Evolutionary conservation across 2,329 filamentous ascomycete species (phyloP).

Genomic region (Colletotrichum neosansevieriae): DNA sequence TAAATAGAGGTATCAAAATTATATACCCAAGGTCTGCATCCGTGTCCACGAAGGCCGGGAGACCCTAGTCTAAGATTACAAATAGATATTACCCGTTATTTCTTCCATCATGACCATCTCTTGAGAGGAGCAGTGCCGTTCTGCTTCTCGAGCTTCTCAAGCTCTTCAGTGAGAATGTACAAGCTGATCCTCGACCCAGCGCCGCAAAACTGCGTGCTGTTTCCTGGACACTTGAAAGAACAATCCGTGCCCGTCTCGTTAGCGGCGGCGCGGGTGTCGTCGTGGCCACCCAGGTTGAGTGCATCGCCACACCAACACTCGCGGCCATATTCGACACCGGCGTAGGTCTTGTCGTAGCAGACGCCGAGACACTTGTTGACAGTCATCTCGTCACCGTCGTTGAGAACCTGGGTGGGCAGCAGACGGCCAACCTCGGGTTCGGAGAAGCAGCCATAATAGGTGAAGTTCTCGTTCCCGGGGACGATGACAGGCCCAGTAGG

Average conservation of each 20-base stretch:
- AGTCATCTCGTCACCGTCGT: slow-evolving; percentile 43
- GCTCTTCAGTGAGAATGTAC: slow-evolving; percentile 44
- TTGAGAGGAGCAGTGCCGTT: slow-evolving; percentile 14
- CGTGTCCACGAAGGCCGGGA: slow-evolving; percentile 6
- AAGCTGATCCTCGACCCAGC: slow-evolving; percentile 47
- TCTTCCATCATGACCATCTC: not conserved
- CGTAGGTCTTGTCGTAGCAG: slow-evolving; percentile 40
- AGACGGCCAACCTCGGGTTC: slow-evolving; percentile 51
- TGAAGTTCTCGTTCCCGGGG: slow-evolving; percentile 52
- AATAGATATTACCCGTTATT: slow-evolving; percentile 4
- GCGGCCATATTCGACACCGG: slow-evolving; percentile 42
- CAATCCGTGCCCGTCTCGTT: slow-evolving; percentile 37
- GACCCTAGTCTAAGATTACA: slow-evolving; percentile 6
- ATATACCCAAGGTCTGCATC: slow-evolving; percentile 7
- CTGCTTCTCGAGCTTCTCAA: not conserved
- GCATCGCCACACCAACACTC: slow-evolving; percentile 43
- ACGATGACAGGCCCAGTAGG: slow-evolving; percentile 47
- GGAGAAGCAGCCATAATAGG: slow-evolving; percentile 51
- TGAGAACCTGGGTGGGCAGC: slow-evolving; percentile 47
- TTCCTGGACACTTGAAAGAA: slow-evolving; percentile 39
- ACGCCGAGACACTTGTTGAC: slow-evolving; percentile 39
- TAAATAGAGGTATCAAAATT: slow-evolving; percentile 1
- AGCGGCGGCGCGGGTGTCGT: slow-evolving; percentile 35
- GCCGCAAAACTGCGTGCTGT: slow-evolving; percentile 39
- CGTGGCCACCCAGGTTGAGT: slow-evolving; percentile 44